Evolutionary conservation across 1,139 yeast species (phyloP), one percentile per base, ranked within the genome.

Genomic region (Debaryomycetaceae sp.): DNA sequence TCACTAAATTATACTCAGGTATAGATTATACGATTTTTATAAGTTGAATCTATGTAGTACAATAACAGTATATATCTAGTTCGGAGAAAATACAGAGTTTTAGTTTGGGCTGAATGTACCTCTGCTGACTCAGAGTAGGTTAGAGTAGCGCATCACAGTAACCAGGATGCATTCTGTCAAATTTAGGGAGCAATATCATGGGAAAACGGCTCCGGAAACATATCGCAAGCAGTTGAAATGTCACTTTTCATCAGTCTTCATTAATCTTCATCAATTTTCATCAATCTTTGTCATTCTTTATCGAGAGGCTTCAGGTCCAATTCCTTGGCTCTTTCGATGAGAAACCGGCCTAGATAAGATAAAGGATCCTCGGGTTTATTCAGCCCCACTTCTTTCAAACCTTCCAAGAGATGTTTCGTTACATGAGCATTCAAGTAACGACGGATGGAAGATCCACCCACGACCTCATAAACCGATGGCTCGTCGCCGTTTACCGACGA

Each of bases 391-490:
- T 76, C 67, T 50, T 85, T 72, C 70, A 91, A 75, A 1, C 96
- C 96, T 34, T 78, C 81, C 23, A 88, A 66, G 36, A 91, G 62
- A 24, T 79, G 78, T 17, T 78, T 79, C 0, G 96, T 86, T 37
- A 91, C 75, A 46, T 85, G 74, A 50, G 80, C 72, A 59, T 90
- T 88, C 49, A 91, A 71, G 74, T 90, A 91, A 54, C 76, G 80
- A 52, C 98, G 77, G 3, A 89, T 74, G 1, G 88, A 82, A 0
- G 96, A 87, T 0, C 97, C 97, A 13, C 93, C 95, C 7, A 84
- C 83, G 14, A 83, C 73, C 51, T 82, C 85, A 36, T 76, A 72
- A 14, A 69, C 61, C 1, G 74, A 76, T 20, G 57, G 55, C 13
- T 51, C 54, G n/a, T 37, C 33, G 20, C 6, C 7, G 14, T 22